Percentiles rank a stretch among this genome's conserved stretches.
phyloP scores from a whole-genome alignment of 768 basidiomycete species.

The Rhodocollybia butyracea region DNA sequence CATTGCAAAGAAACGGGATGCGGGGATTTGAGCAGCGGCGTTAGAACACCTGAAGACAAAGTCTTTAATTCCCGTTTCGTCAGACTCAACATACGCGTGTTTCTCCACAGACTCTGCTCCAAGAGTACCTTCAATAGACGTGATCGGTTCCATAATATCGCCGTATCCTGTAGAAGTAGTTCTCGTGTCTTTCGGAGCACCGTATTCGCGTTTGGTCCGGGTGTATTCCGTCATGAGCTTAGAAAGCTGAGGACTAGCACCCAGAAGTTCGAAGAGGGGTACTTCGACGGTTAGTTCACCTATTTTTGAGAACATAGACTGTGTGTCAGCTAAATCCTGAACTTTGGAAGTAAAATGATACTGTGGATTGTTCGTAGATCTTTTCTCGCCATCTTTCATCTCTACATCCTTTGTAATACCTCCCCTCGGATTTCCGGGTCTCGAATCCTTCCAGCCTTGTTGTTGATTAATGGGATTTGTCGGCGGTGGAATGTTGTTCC shows the following conservation, averaged over 20 bases:
- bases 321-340: background rate
- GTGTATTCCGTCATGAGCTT: background rate
- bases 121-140: background rate
- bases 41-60: background rate
- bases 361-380: background rate
- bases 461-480: constrained; percentile 6
- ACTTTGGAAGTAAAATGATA: constrained; percentile 6
- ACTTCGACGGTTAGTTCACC: background rate
- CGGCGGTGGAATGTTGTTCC: background rate
- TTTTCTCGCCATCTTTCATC: background rate
- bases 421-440: background rate
- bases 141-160: background rate
- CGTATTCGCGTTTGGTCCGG: background rate
- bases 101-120: background rate
- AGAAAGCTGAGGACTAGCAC: background rate
- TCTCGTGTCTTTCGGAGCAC: background rate
- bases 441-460: constrained; percentile 7
- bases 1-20: constrained; percentile 1
- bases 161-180: background rate
- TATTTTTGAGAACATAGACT: background rate
- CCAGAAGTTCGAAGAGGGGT: background rate
- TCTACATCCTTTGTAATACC: background rate
- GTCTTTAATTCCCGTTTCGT: background rate
- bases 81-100: fast-evolving
- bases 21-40: background rate